Base-by-base conservation (phyloP, 768 basidiomycete species). In the Lactarius quietus region DNA sequence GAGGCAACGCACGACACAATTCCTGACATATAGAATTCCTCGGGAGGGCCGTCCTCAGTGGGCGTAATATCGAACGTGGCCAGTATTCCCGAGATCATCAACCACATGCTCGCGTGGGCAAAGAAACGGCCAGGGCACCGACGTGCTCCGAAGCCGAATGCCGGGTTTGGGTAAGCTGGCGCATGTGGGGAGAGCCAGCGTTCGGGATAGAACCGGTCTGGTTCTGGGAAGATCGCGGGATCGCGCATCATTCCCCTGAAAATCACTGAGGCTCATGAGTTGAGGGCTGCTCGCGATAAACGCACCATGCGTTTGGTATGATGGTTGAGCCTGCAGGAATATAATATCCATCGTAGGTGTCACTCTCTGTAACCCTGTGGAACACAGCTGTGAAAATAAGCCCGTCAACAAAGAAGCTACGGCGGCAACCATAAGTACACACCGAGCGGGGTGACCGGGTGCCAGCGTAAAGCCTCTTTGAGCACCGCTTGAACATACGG, bases 401-500 rank as follows among this genome's bases (percentile, higher is more conserved):
- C 4, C 4, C 12, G 3, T n/a, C 38, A 3, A 14, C 17, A 14
- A 2, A 3, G 8, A 3, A 9, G 23, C 12, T 9, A 23, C 14
- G 10, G 10, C 10, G 6, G 6, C 6, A 17, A 41, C 45, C 1
- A 5, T 48, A 26, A 15, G 23, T 20, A 14, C 54, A 20, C n/a
- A 55, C 54, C 18, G 17, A 33, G 28, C 2, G 29, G 54, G 4
- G 2, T 1, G 8, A 55, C 54, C 15, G 54, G 29, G 5, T 33
- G 54, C 54, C 54, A 55, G 8, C 54, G 54, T n/a, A 55, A 54
- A 20, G 12, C 29, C 3, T 55, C 54, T n/a, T 55, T 55, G 17
- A 55, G 18, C 28, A 55, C 54, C 9, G 53, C 54, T 31, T 55
- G 29, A 17, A 55, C 54, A 55, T 55, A 55, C 20, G 54, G 54